Conservation (phyloP, 164 flowering plant genomes). For the Houttuynia cordata region DNA sequence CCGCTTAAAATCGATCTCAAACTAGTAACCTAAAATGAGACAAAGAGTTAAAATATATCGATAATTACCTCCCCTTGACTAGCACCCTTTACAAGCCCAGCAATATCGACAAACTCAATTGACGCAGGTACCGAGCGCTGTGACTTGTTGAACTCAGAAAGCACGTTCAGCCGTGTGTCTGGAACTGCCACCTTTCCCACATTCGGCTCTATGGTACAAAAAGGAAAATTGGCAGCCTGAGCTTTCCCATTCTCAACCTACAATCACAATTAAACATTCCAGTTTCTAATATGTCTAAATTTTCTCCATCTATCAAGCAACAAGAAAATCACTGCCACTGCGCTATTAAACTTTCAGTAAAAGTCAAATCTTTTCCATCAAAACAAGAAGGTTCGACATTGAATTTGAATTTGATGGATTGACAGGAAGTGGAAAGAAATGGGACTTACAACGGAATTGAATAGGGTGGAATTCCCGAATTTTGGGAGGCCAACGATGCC, state of each 20-base stretch:
- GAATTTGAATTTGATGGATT: not conserved
- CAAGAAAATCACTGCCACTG: not conserved
- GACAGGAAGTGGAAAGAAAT: not conserved
- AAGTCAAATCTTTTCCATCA: not conserved
- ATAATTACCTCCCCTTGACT: slow-evolving; percentile 90
- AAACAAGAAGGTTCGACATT: not conserved
- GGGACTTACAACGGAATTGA: slow-evolving; percentile 80
- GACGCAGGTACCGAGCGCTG: slow-evolving; percentile 79
- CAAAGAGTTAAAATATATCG: not conserved
- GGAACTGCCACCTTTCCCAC: slow-evolving; percentile 97
- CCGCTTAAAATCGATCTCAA: not conserved
- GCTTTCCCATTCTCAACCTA: slow-evolving; percentile 99
- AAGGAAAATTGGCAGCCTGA: slow-evolving; percentile 98
- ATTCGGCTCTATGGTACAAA: slow-evolving; percentile 98
- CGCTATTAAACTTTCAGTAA: not conserved
- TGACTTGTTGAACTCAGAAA: slow-evolving; percentile 82
- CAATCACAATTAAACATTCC: not conserved
- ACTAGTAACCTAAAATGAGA: not conserved
- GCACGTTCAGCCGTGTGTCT: slow-evolving; percentile 72
- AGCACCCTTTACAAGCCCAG: slow-evolving; percentile 98
- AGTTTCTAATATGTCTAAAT: not conserved
- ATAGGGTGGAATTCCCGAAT: slow-evolving; percentile 96
- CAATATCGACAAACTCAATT: slow-evolving; percentile 96
- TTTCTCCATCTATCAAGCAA: not conserved
- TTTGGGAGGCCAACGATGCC: slow-evolving; percentile 99